Evolutionary conservation across 2,329 filamentous ascomycete species (phyloP).

Genomic region (Sclerotinia spermophila): DNA sequence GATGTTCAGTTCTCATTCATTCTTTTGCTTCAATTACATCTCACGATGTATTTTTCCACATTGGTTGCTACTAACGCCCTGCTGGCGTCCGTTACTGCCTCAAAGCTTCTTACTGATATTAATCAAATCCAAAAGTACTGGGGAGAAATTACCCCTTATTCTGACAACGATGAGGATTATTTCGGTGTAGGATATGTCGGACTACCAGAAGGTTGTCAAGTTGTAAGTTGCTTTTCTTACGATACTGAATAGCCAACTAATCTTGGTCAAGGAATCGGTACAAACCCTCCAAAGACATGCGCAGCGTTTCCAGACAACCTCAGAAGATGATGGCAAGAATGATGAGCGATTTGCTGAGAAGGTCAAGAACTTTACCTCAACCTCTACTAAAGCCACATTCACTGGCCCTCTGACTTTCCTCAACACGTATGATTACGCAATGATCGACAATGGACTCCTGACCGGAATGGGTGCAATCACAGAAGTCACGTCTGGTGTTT

Average conservation of each 20-base stretch:
- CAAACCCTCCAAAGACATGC: conserved; percentile 54
- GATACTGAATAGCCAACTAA: background rate
- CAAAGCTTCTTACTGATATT: conserved; percentile 35
- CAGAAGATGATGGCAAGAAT: conserved; percentile 46
- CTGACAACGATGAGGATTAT: conserved; percentile 43
- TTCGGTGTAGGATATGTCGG: conserved; percentile 49
- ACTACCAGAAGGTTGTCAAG: conserved; percentile 51
- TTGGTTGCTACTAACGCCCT: conserved; percentile 3
- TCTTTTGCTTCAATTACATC: background rate
- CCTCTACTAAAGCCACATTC: conserved; percentile 39
- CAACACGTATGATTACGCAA: conserved; percentile 48
- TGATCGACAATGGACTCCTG: conserved; percentile 43
- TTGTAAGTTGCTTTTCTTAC: conserved; percentile 34
- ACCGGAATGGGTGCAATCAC: conserved; percentile 49
- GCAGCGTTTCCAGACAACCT: conserved; percentile 47
- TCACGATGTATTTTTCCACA: conserved; percentile 8
- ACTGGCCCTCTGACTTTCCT: conserved; percentile 50
- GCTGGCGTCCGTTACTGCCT: conserved; percentile 1
- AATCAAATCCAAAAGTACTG: conserved; percentile 38
- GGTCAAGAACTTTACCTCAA: conserved; percentile 44
- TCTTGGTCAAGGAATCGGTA: conserved; percentile 34
- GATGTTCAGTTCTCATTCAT: background rate
- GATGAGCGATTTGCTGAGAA: conserved; percentile 49
- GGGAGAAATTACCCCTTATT: conserved; percentile 48
- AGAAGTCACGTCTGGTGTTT: conserved; percentile 47